Evolutionary conservation across 2,329 filamentous ascomycete genomes (phyloP).

Genomic region (Cordyceps militaris): DNA sequence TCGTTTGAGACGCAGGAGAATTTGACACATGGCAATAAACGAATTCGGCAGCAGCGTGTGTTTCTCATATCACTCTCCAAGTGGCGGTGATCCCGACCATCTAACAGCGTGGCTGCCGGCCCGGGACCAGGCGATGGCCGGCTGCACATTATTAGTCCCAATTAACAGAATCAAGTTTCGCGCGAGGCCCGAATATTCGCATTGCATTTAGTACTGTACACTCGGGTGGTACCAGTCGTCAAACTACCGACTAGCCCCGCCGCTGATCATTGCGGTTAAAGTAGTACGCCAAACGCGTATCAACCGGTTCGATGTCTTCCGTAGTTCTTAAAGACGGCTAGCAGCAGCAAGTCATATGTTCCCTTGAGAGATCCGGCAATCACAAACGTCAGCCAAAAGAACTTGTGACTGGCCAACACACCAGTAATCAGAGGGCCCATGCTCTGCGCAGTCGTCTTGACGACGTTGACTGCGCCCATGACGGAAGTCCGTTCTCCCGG

Average conservation of each 20-base stretch:
- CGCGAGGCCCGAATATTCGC: no score
- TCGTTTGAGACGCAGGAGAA: neutral
- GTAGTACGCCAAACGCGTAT: neutral
- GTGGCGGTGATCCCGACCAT: neutral
- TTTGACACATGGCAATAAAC: neutral
- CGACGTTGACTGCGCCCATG: conserved; percentile 63
- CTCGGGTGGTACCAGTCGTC: neutral
- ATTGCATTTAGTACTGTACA: no score
- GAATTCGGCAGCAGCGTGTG: neutral
- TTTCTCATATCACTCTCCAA: neutral
- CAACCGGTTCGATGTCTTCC: conserved; percentile 1
- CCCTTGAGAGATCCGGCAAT: conserved; percentile 57
- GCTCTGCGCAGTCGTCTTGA: conserved; percentile 58
- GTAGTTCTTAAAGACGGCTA: conserved; percentile 38
- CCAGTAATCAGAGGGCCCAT: conserved; percentile 59
- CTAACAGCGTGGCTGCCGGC: neutral
- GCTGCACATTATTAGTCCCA: neutral
- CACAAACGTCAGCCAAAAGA: conserved; percentile 58
- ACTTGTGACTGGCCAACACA: conserved; percentile 45
- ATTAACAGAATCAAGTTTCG: neutral
- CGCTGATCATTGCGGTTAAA: neutral
- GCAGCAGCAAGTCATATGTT: conserved; percentile 51
- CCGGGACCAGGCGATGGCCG: neutral
- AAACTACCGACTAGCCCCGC: neutral
- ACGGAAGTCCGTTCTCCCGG: conserved; percentile 62